Evolutionary conservation across 2,329 filamentous ascomycete species (phyloP).

Genomic region (Fusarium stilboides): DNA sequence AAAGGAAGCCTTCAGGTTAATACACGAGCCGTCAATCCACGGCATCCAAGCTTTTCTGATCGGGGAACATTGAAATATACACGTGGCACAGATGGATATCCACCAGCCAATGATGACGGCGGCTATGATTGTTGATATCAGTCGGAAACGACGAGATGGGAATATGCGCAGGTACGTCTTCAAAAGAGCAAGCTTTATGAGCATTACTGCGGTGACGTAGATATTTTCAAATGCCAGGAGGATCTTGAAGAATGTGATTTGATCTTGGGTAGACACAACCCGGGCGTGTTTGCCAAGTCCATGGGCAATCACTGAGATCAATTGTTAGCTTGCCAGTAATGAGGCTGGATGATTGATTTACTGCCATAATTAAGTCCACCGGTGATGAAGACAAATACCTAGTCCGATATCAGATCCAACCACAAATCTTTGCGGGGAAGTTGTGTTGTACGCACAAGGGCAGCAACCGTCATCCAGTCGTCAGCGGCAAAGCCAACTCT

Average conservation of each 20-base stretch:
- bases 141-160: conserved; percentile 20
- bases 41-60: conserved; percentile 34
- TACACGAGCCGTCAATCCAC: conserved; percentile 21
- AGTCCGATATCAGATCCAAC: conserved; percentile 4
- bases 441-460: conserved; percentile 12
- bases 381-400: conserved; percentile 30
- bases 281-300: conserved; percentile 27
- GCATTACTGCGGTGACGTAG: conserved; percentile 33
- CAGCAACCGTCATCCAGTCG: conserved; percentile 32
- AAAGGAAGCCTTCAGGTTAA: conserved; percentile 35
- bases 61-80: conserved; percentile 33
- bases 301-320: conserved; percentile 26
- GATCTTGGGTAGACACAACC: conserved; percentile 1
- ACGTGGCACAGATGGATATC: conserved; percentile 36
- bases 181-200: conserved; percentile 33
- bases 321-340: neutral
- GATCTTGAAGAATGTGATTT: conserved; percentile 26
- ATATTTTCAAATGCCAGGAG: conserved; percentile 37
- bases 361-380: conserved; percentile 36
- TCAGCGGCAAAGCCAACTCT: conserved; percentile 21
- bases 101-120: conserved; percentile 26
- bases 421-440: neutral
- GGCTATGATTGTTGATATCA: conserved; percentile 19
- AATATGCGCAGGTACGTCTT: conserved; percentile 39
- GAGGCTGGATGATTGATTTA: neutral